Evolutionary conservation across 1,284 basidiomycete genomes (phyloP), one percentile per base, ranked within the genome.

Genomic region (Lentinula novae-zelandiae): DNA sequence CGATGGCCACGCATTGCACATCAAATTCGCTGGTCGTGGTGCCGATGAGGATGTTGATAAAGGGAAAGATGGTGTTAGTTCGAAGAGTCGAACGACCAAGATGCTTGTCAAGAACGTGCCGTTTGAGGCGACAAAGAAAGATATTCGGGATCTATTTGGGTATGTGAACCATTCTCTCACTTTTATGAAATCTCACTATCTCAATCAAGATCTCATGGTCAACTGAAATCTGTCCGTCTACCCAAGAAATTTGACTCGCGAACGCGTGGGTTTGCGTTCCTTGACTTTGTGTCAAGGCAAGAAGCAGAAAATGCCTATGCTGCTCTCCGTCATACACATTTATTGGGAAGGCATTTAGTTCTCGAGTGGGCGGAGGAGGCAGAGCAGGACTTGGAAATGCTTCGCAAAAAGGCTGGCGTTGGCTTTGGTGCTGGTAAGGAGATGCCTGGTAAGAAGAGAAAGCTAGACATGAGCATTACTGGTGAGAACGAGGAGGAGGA

Each of bases 21-120:
- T 95, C 63, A 90, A 88, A 70, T 96, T 97, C 65, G 94, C 96
- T 1, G 91, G 93, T 27, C 83, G 95, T 5, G 95, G 95, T 60
- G 87, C 87, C 58, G 78, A 74, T 15, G 78, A 78, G 46, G 73
- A 72, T n/a, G 82, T 72, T 73, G 79, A 64, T 1, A 61, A 61
- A 44, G 44, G 51, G 22, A 55, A 55, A 27, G 60, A 39, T 27
- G 51, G 58, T n/a, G 76, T 69, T 38, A 73, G 69, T 2, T 71
- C 75, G 57, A 81, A 78, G 68, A 84, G 82, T 63, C 80, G 81
- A 66, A 87, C 89, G 63, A 92, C 93, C 64, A 95, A 96, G 82
- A 87, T 98, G 79, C 84, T 98, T 53, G 92, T 98, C 68, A 99
- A 98, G 83, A 99, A 99, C 71, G 81, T 98, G 63, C 95, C 96